Base-by-base conservation (phyloP, 306 rosid species). In the Fagus crenata region DNA sequence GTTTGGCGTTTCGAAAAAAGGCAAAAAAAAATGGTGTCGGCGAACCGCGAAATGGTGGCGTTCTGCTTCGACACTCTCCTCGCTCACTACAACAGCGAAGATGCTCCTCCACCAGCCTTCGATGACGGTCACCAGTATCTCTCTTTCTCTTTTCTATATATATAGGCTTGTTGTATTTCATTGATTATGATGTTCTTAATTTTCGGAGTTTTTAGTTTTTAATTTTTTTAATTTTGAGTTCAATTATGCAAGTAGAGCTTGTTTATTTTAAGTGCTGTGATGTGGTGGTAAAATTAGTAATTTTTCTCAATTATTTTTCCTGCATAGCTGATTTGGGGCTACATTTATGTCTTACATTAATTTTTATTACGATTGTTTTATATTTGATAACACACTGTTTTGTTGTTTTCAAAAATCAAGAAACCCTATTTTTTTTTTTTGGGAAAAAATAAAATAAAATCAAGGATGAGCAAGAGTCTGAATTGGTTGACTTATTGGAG, bases 111-210 rank as follows among this genome's bases (percentile, higher is more conserved):
- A 3, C 93, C 99, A 4, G 85, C 96, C 71, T 95, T 95, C 83
- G 97, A 95, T 9, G 97, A 93, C 31, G 98, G 97, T 84, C 97
- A 88, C 77, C 99, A 95, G 99, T 95, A 90, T 75, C 80, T 76
- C 58, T 33, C 2, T 15, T 32, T 33, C 39, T 31, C 2, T 28
- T 2, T 13, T 51, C 17, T 77, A 4, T 75, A 3, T 40, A n/a
- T 59, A 32, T 7, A 43, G 63, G 63, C 71, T 72, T 74, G 61
- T 53, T 15, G 40, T 51, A 8, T 32, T 31, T 60, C 67, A 60
- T 60, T 15, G 37, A 60, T 9, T 22, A 2, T 31, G 4, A 2
- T 32, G 5, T 60, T 60, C 15, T 36, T 64, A 2, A 15, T 64
- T 36, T 64, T 2, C 3, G 28, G 69, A 28, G 9, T 13, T 35